These are phyloP conservation scores for Talaromyces thailandensis DNA, from an alignment of 495 filamentous ascomycete genomes.

Conservation along the genomic window DNA sequence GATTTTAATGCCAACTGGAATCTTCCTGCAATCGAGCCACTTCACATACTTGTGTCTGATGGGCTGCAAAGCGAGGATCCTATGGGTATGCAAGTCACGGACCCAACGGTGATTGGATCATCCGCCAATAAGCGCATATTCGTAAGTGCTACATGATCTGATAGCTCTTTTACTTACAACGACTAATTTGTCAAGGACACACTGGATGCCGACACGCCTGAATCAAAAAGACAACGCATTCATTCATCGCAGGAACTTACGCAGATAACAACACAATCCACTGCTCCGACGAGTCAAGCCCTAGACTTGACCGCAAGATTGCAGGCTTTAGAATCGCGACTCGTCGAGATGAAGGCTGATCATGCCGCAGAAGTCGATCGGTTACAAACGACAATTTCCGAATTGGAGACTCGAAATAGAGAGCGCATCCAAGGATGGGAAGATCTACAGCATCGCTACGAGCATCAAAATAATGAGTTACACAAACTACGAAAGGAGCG, in stretches of 20 bases:
- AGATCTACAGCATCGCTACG: slow-evolving; percentile 35
- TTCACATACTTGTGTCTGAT: slow-evolving; percentile 21
- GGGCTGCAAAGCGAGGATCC: slow-evolving; percentile 11
- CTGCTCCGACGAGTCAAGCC: slow-evolving; percentile 22
- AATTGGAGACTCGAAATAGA: slow-evolving; percentile 14
- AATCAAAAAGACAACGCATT: slow-evolving; percentile 25
- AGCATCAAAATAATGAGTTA: slow-evolving; percentile 27
- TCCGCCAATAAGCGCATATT: slow-evolving; percentile 25
- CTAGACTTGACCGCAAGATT: slow-evolving; percentile 18
- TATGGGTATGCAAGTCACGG: neutral
- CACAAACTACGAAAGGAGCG: slow-evolving; percentile 30
- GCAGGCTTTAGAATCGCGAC: slow-evolving; percentile 21
- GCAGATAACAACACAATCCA: slow-evolving; percentile 24
- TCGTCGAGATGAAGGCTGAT: slow-evolving; percentile 24
- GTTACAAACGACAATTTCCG: slow-evolving; percentile 17
- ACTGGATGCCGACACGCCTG: slow-evolving; percentile 18
- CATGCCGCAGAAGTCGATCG: slow-evolving; percentile 23
- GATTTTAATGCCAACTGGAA: slow-evolving; percentile 29
- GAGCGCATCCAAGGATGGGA: slow-evolving; percentile 21
- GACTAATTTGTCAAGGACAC: slow-evolving; percentile 9
- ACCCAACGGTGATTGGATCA: neutral
- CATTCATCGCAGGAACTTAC: slow-evolving; percentile 23
- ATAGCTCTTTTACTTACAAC: neutral
- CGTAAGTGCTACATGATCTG: slow-evolving; percentile 15
- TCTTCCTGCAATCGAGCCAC: slow-evolving; percentile 31